These are phyloP conservation scores for Dichotomocladium elegans DNA, from an alignment of 371 early-diverging fungal genomes.

Conservation along the genomic window DNA sequence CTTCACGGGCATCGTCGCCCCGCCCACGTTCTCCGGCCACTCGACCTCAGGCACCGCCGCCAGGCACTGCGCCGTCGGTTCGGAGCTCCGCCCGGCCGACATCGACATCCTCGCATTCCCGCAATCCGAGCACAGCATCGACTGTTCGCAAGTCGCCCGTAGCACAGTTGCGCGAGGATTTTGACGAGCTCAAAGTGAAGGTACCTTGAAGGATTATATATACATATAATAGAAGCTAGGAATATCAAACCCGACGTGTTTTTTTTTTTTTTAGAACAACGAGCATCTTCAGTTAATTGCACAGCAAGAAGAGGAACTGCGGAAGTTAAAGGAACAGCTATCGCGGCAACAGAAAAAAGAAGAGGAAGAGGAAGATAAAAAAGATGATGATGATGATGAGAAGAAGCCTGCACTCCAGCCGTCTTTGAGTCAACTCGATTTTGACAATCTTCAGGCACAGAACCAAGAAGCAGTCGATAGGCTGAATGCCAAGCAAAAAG, in stretches of 20 bases:
- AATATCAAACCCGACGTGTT: not conserved
- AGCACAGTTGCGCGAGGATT: conserved; percentile 29
- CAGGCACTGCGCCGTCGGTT: conserved; percentile 7
- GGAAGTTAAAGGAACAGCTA: conserved; percentile 22
- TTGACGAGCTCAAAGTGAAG: conserved; percentile 25
- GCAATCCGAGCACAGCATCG: conserved; percentile 19
- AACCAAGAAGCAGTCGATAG: conserved; percentile 13
- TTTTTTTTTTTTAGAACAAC: conserved; percentile 26
- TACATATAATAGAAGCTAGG: too few species aligned
- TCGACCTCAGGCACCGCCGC: conserved; percentile 6
- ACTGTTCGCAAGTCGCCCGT: conserved; percentile 25
- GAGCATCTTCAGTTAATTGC: conserved; percentile 41
- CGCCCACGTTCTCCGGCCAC: conserved; percentile 15
- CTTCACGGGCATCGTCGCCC: conserved; percentile 5
- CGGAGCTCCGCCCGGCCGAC: conserved; percentile 9
- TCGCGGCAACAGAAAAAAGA: conserved; percentile 1
- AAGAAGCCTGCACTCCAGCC: conserved; percentile 4
- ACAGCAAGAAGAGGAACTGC: conserved; percentile 54
- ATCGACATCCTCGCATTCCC: conserved; percentile 12
- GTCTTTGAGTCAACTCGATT: conserved; percentile 13
- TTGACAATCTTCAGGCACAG: conserved; percentile 13
- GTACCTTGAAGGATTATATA: conserved; percentile 11
- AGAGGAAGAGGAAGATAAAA: conserved; percentile 8
- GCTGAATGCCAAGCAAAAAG: conserved; percentile 22
- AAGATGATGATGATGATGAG: not conserved